phyloP scores from a whole-genome alignment of 2,329 filamentous ascomycete genomes.

The Verticillium longisporum region DNA sequence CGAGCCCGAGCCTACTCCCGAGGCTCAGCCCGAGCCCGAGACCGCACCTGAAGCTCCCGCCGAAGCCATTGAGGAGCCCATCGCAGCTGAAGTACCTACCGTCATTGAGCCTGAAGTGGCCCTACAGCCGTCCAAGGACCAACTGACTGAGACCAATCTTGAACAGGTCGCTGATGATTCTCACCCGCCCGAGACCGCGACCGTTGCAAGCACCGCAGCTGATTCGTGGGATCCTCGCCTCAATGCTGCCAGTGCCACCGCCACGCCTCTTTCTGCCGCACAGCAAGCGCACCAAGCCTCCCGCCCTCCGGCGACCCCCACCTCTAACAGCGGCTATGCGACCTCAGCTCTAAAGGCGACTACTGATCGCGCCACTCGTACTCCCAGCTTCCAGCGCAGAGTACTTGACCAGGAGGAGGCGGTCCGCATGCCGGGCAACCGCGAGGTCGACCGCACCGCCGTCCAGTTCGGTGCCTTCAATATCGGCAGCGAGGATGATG shows the following conservation, averaged over 20 bases:
- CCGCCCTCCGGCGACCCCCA: slow-evolving; percentile 21
- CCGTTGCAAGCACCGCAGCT: slow-evolving; percentile 80
- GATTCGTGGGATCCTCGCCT: slow-evolving; percentile 74
- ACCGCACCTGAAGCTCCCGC: slow-evolving; percentile 21
- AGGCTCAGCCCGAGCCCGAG: slow-evolving; percentile 28
- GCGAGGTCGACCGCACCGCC: slow-evolving; percentile 84
- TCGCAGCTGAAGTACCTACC: slow-evolving; percentile 17
- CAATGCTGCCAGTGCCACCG: slow-evolving; percentile 49
- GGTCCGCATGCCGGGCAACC: slow-evolving; percentile 96
- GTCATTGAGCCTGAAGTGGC: slow-evolving; percentile 44
- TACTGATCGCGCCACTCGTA: slow-evolving; percentile 54
- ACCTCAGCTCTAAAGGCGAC: slow-evolving; percentile 79
- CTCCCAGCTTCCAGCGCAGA: slow-evolving; percentile 75
- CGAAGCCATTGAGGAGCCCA: slow-evolving; percentile 20
- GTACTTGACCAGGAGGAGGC: slow-evolving; percentile 94
- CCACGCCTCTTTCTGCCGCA: slow-evolving; percentile 58
- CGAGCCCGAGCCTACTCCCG: slow-evolving; percentile 13
- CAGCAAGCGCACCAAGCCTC: slow-evolving; percentile 59
- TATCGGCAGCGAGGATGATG: slow-evolving; percentile 76
- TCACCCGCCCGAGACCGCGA: slow-evolving; percentile 68
- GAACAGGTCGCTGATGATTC: slow-evolving; percentile 84
- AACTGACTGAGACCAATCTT: slow-evolving; percentile 86
- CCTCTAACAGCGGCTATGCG: slow-evolving; percentile 57
- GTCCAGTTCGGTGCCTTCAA: slow-evolving; percentile 97
- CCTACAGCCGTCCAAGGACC: slow-evolving; percentile 67